phyloP scores from a whole-genome alignment of 805 yeast genomes.

The Candida nanaspora region DNA sequence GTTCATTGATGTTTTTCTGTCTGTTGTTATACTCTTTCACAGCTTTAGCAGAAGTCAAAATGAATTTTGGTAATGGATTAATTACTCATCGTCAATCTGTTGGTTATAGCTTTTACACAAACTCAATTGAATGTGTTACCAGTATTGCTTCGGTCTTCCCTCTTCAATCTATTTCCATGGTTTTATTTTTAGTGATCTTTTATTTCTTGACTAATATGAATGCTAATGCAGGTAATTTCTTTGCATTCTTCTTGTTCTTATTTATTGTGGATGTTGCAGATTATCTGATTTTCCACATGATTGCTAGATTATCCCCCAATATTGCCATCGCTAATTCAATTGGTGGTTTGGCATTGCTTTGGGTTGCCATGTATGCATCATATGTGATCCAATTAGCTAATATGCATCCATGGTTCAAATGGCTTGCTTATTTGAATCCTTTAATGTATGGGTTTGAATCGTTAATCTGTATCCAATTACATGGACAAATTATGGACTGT shows the following conservation, averaged over 20 bases:
- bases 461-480: slow-evolving; percentile 60
- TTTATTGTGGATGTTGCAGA: slow-evolving; percentile 34
- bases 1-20: slow-evolving; percentile 56
- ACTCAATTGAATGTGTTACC: slow-evolving; percentile 67
- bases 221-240: slow-evolving; percentile 45
- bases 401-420: slow-evolving; percentile 68
- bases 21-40: slow-evolving; percentile 45
- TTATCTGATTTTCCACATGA: slow-evolving; percentile 41
- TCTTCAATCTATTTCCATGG: slow-evolving; percentile 39
- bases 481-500: slow-evolving; percentile 49
- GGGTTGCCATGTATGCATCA: slow-evolving; percentile 48
- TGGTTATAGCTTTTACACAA: slow-evolving; percentile 63
- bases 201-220: slow-evolving; percentile 47
- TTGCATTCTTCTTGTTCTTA: slow-evolving; percentile 40
- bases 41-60: slow-evolving; percentile 40
- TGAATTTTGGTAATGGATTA: slow-evolving; percentile 43
- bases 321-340: slow-evolving; percentile 46
- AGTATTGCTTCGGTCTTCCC: slow-evolving; percentile 57
- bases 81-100: slow-evolving; percentile 61
- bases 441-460: slow-evolving; percentile 54
- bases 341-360: slow-evolving; percentile 44
- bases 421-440: slow-evolving; percentile 57
- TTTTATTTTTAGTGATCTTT: slow-evolving; percentile 39
- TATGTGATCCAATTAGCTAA: slow-evolving; percentile 45
- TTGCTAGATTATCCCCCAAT: slow-evolving; percentile 39